Percentiles rank a stretch among this genome's conserved stretches.
Evolutionary conservation across 345 rosid species (phyloP).

Genomic region (Linum lewisii): DNA sequence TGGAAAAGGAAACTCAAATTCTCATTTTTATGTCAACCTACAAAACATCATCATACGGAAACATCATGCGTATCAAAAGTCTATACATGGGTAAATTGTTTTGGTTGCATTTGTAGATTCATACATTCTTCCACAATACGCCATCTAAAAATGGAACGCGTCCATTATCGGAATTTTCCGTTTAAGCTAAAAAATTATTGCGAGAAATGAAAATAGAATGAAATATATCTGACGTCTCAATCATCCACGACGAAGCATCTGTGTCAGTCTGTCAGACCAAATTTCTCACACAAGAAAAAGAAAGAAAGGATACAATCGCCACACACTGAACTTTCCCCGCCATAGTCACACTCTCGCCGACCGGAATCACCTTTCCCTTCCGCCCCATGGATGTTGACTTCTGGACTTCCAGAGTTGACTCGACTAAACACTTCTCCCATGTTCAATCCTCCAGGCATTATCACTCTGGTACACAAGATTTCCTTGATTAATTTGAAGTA

Average conservation of each 20-base stretch:
- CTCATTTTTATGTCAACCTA: too few species aligned
- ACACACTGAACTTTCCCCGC: not conserved
- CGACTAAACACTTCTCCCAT: slow-evolving; percentile 30
- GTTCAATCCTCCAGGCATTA: slow-evolving; percentile 21
- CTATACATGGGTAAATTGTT: too few species aligned
- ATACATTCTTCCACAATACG: too few species aligned
- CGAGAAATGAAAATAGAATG: too few species aligned
- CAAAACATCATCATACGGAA: too few species aligned
- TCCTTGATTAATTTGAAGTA: not conserved
- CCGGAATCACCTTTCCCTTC: not conserved
- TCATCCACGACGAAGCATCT: slow-evolving; percentile 10
- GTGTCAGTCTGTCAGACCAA: slow-evolving; percentile 9
- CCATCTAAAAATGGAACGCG: too few species aligned
- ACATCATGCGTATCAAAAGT: too few species aligned
- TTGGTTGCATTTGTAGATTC: too few species aligned
- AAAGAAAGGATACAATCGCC: not conserved
- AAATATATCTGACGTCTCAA: slow-evolving; percentile 19
- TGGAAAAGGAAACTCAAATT: too few species aligned
- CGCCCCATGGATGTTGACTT: slow-evolving; percentile 36
- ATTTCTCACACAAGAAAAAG: slow-evolving; percentile 1
- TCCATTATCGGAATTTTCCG: too few species aligned
- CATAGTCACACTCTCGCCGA: slow-evolving; percentile 1
- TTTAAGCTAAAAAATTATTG: too few species aligned
- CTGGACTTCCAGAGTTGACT: slow-evolving; percentile 31
- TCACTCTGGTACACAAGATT: slow-evolving; percentile 13